phyloP scores from a whole-genome alignment of 2,329 filamentous ascomycete genomes.

The Pseudomassariella vexata region DNA sequence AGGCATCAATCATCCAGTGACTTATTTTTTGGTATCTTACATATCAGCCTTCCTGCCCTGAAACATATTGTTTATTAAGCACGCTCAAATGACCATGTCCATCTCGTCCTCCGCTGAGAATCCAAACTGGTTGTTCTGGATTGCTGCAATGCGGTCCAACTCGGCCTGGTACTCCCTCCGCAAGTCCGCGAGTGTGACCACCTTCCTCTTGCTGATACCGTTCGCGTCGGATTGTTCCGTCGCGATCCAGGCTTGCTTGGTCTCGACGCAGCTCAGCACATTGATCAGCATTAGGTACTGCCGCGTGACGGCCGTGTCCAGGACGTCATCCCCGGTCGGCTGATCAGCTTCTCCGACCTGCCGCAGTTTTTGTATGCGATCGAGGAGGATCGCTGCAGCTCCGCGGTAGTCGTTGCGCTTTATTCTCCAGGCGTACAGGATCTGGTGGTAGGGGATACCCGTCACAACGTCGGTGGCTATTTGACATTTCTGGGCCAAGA shows the following conservation, averaged over 20 bases:
- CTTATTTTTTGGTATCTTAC: constrained; percentile 3
- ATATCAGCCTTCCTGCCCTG: too few relatives aligned
- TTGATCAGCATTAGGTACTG: constrained; percentile 93
- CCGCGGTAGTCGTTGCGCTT: constrained; percentile 82
- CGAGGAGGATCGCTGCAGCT: constrained; percentile 56
- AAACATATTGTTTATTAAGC: too few relatives aligned
- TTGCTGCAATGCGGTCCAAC: constrained; percentile 79
- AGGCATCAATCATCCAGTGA: too few relatives aligned
- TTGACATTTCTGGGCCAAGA: constrained; percentile 67
- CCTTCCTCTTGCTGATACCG: constrained; percentile 53
- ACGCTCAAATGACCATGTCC: constrained; percentile 48
- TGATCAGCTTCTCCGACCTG: constrained; percentile 54
- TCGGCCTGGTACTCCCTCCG: constrained; percentile 86
- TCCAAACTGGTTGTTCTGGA: constrained; percentile 85
- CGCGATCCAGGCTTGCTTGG: constrained; percentile 74
- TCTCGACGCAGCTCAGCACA: constrained; percentile 76
- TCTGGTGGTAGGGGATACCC: constrained; percentile 73
- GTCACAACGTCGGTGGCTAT: constrained; percentile 59
- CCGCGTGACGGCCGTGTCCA: constrained; percentile 61
- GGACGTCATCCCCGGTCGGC: constrained; percentile 45
- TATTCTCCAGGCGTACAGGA: constrained; percentile 88
- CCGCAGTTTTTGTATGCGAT: constrained; percentile 58
- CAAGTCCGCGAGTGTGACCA: constrained; percentile 81
- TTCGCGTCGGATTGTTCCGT: constrained; percentile 29
- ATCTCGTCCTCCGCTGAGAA: constrained; percentile 56